Base-by-base conservation (phyloP, 352 stramenopile species). In the Phytophthora citricola region DNA sequence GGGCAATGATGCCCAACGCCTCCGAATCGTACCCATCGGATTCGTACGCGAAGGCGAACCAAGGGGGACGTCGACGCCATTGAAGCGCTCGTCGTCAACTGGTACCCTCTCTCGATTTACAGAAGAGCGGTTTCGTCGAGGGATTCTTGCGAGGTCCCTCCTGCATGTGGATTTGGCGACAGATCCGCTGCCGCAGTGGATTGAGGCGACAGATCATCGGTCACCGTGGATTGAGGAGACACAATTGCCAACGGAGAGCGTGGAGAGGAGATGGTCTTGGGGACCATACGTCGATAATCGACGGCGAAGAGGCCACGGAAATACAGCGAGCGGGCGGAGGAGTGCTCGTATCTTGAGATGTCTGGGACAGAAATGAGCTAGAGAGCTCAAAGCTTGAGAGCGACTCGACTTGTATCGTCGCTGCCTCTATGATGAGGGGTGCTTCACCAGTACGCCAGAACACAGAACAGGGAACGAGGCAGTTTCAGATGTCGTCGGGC, bases 21-120 rank as follows among this genome's bases (percentile, higher is more conserved):
- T 46, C 40, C 4, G 40, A 29, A 12, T 53, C 27, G 14, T 53
- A 53, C 1, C 46, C 46, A 27, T 53, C 46, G 7, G 46, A 53
- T 1, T 53, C 46, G 6, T 41, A 53, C 3, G 8, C 12, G 1
- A 5, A 27, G 6, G 29, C 46, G 46, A 43, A 53, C 46, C 46
- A 53, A 20, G 17, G 17, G 9, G 41, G 20, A 24, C 20, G 31
- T 38, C 2, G 11, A 38, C 31, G 2, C 31, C 31, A 11, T 12
- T 11, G 31, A 38, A 38, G 31, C 31, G 31, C 1, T 5, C 31
- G 31, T 38, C 31, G 1, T 38, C 31, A 38, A 38, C 20, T 27
- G n/a, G 41, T 7, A 47, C 20, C 6, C n/a, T 5, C 41, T 11
- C n/a, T 7, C 41, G 41, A 47, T 11, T 47, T 38, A 11, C 8